A percentile compares a stretch with the other conserved stretches of the same genome.
These are phyloP conservation scores for Mentha longifolia DNA, from an alignment of 257 asterid species.

Conservation along the genomic window DNA sequence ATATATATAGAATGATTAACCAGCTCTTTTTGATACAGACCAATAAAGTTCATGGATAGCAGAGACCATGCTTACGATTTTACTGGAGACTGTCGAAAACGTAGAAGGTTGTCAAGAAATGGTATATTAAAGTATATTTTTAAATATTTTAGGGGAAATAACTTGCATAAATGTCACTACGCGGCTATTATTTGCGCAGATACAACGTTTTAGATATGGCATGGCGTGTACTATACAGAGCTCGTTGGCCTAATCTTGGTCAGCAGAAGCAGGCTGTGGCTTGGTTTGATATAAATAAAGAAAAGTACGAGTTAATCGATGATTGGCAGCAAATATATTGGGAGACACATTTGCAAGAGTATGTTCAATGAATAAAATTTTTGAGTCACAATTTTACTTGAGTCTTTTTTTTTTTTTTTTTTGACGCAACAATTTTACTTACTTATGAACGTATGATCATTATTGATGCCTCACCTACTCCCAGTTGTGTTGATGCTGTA, in stretches of 20 bases:
- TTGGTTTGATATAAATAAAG: slow-evolving; percentile 46
- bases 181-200: slow-evolving; percentile 40
- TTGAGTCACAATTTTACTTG: slow-evolving; percentile 28
- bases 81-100: slow-evolving; percentile 58
- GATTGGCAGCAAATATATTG: slow-evolving; percentile 86
- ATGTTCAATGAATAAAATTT: slow-evolving; percentile 33
- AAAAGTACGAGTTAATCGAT: slow-evolving; percentile 39
- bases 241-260: slow-evolving; percentile 66
- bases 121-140: slow-evolving; percentile 19
- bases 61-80: slow-evolving; percentile 42
- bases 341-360: slow-evolving; percentile 91
- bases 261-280: slow-evolving; percentile 36
- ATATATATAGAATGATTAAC: slow-evolving; percentile 31
- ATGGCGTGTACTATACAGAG: slow-evolving; percentile 61
- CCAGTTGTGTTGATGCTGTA: slow-evolving; percentile 84
- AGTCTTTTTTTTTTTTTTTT: no score
- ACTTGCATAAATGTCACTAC: slow-evolving; percentile 33
- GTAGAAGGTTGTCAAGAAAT: slow-evolving; percentile 68
- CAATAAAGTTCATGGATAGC: slow-evolving; percentile 43
- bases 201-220: slow-evolving; percentile 55
- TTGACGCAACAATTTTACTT: no score
- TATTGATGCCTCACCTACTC: slow-evolving; percentile 24
- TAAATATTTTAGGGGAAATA: slow-evolving; percentile 4
- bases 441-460: no score
- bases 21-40: slow-evolving; percentile 59